Percentiles rank a stretch among this genome's conserved stretches.
These are phyloP conservation scores for Escovopsis weberi DNA, from an alignment of 2,329 filamentous ascomycete genomes.

Conservation along the genomic window DNA sequence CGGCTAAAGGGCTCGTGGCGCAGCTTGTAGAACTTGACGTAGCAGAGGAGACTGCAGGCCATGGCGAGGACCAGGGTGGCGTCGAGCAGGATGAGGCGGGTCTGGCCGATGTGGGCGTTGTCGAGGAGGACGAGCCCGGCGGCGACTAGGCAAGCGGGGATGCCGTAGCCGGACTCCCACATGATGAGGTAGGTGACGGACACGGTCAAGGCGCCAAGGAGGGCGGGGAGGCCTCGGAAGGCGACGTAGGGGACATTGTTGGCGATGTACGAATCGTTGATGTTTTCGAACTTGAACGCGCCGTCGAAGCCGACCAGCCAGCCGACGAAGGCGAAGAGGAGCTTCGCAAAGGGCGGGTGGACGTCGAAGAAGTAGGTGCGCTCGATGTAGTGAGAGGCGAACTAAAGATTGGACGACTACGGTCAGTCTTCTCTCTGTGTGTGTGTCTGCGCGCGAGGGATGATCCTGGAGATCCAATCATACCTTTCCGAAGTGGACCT, in stretches of 20 bases:
- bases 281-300: slow-evolving; percentile 96
- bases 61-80: slow-evolving; percentile 90
- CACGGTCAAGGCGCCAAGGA: slow-evolving; percentile 83
- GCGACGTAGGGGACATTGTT: slow-evolving; percentile 97
- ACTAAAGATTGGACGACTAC: slow-evolving; percentile 25
- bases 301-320: slow-evolving; percentile 97
- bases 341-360: slow-evolving; percentile 94
- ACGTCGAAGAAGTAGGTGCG: slow-evolving; percentile 99
- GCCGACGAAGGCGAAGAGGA: slow-evolving; percentile 90
- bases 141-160: slow-evolving; percentile 81
- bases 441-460: too few species aligned
- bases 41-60: slow-evolving; percentile 85
- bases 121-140: slow-evolving; percentile 82
- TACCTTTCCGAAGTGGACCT: slow-evolving; percentile 99
- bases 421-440: too few species aligned
- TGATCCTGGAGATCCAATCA: slow-evolving; percentile 1
- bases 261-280: slow-evolving; percentile 91
- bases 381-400: slow-evolving; percentile 74
- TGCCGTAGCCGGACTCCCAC: slow-evolving; percentile 98
- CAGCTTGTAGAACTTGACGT: slow-evolving; percentile 96
- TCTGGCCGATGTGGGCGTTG: slow-evolving; percentile 96
- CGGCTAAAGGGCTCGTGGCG: slow-evolving; percentile 77
- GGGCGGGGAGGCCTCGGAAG: slow-evolving; percentile 82
- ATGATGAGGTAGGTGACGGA: slow-evolving; percentile 94
- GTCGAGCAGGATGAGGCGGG: slow-evolving; percentile 84